Conservation (phyloP, 1,284 basidiomycete species). For the Trichosporon inkin region DNA sequence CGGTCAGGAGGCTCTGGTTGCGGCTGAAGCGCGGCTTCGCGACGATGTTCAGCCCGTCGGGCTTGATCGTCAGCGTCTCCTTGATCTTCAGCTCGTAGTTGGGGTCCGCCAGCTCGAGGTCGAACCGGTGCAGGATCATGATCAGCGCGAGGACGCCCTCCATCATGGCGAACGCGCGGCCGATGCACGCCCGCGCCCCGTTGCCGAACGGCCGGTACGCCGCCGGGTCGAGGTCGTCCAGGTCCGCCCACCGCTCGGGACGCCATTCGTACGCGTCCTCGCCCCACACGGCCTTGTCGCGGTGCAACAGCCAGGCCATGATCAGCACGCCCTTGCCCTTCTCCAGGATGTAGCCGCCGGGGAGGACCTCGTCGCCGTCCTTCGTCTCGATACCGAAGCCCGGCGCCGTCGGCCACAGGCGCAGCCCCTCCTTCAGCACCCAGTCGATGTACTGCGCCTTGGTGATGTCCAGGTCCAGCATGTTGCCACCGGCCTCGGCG, state of each 20-base stretch:
- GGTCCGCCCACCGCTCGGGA: constrained; percentile 55
- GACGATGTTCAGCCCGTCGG: constrained; percentile 50
- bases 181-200: constrained; percentile 32
- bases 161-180: constrained; percentile 55
- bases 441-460: constrained; percentile 55
- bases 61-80: constrained; percentile 55
- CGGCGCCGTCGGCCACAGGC: constrained; percentile 52
- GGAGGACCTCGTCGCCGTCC: constrained; percentile 44
- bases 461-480: not conserved
- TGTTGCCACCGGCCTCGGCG: constrained; percentile 21
- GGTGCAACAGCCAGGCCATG: constrained; percentile 47
- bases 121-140: constrained; percentile 53
- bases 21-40: not conserved
- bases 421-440: constrained; percentile 54
- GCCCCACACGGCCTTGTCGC: constrained; percentile 55
- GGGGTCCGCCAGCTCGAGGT: constrained; percentile 53
- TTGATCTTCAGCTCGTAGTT: constrained; percentile 53
- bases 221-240: constrained; percentile 49
- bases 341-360: constrained; percentile 49
- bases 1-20: constrained; percentile 6
- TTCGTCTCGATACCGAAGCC: constrained; percentile 23
- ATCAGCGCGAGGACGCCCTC: constrained; percentile 53
- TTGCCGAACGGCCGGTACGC: constrained; percentile 42
- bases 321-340: constrained; percentile 45
- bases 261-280: constrained; percentile 50